Evolutionary conservation across 306 rosid genomes (phyloP).

Genomic region (Sesbania bispinosa): DNA sequence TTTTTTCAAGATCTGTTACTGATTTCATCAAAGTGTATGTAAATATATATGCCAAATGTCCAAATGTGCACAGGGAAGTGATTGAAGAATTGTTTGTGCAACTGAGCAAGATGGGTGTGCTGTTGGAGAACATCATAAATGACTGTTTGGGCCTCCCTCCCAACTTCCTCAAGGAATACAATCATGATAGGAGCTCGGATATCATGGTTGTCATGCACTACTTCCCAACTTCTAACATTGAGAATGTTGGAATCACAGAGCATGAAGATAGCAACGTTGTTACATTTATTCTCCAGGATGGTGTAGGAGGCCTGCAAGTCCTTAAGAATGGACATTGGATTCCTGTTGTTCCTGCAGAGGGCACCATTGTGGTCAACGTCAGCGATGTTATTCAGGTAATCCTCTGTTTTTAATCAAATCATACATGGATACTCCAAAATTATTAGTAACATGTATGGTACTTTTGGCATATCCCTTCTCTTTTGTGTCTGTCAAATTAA

Average conservation of each 20-base stretch:
- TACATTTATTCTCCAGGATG: constrained; percentile 47
- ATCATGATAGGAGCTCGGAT: constrained; percentile 52
- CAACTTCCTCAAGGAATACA: constrained; percentile 39
- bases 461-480: too few relatives aligned
- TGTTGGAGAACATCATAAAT: constrained; percentile 45
- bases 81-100: constrained; percentile 44
- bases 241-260: constrained; percentile 33
- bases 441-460: too few relatives aligned
- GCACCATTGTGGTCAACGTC: constrained; percentile 47
- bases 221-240: constrained; percentile 35
- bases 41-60: too few relatives aligned
- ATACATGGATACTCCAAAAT: not conserved
- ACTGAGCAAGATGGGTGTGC: constrained; percentile 18
- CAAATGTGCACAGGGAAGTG: too few relatives aligned
- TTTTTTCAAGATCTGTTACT: too few relatives aligned
- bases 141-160: constrained; percentile 51
- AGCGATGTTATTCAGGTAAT: constrained; percentile 50
- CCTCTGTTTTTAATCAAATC: not conserved
- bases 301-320: constrained; percentile 47
- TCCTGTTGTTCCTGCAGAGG: constrained; percentile 39
- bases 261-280: constrained; percentile 48
- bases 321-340: constrained; percentile 40
- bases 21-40: not conserved
- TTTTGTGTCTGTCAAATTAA: too few relatives aligned
- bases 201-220: constrained; percentile 34